Conservation (phyloP, 2,329 filamentous ascomycete species). For the Gaeumannomyces sp. region DNA sequence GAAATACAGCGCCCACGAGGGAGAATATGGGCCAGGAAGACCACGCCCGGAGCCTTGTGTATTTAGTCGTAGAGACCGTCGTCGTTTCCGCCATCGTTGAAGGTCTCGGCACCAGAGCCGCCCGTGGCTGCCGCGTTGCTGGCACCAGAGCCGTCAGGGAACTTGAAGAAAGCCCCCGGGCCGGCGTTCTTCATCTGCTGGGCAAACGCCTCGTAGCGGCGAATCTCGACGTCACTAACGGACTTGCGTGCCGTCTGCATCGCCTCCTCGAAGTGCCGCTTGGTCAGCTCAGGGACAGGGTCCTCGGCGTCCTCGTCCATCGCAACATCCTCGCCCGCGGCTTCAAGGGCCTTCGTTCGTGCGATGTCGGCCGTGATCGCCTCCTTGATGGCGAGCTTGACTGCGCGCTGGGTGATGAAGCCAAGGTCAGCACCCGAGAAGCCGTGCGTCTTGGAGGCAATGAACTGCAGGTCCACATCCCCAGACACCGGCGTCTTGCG, state of each 20-base stretch:
- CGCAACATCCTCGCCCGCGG: conserved; percentile 69
- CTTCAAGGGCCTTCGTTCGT: conserved; percentile 82
- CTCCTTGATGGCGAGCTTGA: conserved; percentile 99
- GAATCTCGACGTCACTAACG: conserved; percentile 94
- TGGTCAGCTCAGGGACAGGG: conserved; percentile 91
- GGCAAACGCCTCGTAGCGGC: conserved; percentile 95
- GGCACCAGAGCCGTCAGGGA: conserved; percentile 71
- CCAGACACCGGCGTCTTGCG: conserved; percentile 90
- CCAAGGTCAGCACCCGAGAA: conserved; percentile 99
- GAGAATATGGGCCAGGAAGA: not conserved
- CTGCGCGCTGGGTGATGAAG: conserved; percentile 96
- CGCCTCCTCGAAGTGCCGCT: conserved; percentile 96
- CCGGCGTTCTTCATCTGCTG: conserved; percentile 99
- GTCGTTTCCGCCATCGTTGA: conserved; percentile 85
- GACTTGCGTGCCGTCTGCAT: conserved; percentile 93
- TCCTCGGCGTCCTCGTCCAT: conserved; percentile 86
- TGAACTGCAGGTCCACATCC: conserved; percentile 85
- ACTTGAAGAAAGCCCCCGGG: conserved; percentile 96
- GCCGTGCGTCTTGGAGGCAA: conserved; percentile 94
- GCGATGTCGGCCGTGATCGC: conserved; percentile 85
- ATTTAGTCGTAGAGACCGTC: conserved; percentile 93
- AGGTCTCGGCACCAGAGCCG: conserved; percentile 40
- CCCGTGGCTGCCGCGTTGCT: conserved; percentile 37
- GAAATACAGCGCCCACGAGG: conserved; percentile 1
- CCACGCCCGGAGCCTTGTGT: not conserved